Conservation (phyloP, 305 asterid species). For the Rubia occidens region DNA sequence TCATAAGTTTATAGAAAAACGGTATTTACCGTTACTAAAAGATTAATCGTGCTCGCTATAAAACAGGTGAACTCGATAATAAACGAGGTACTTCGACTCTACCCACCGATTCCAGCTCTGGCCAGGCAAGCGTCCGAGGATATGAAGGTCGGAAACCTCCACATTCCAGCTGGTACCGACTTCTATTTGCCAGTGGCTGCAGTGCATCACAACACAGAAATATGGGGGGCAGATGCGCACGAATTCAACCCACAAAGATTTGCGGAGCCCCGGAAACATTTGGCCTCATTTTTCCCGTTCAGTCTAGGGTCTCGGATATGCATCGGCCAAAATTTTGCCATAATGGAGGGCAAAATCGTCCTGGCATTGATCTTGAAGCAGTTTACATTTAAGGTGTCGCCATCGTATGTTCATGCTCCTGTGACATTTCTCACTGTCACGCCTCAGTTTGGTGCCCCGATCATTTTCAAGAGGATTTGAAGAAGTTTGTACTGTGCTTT, state of each 20-base stretch:
- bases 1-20: too few relatives aligned
- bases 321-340: conserved; percentile 31
- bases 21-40: too few relatives aligned
- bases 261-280: conserved; percentile 39
- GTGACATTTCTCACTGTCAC: conserved; percentile 18
- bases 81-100: conserved; percentile 52
- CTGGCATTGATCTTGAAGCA: conserved; percentile 24
- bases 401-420: conserved; percentile 34
- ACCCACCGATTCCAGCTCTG: conserved; percentile 48
- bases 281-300: conserved; percentile 29
- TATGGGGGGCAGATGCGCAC: conserved; percentile 62
- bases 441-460: conserved; percentile 21
- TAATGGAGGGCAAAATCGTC: conserved; percentile 29
- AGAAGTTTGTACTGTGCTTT: too few relatives aligned
- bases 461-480: conserved; percentile 9
- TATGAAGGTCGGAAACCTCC: conserved; percentile 42
- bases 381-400: conserved; percentile 25
- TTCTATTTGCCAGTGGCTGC: conserved; percentile 46
- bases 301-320: conserved; percentile 29
- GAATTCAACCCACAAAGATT: conserved; percentile 71
- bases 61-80: neutral
- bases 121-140: conserved; percentile 37
- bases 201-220: conserved; percentile 55
- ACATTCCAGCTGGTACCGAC: conserved; percentile 52
- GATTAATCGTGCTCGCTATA: neutral